These are phyloP conservation scores for Pisolithus marmoratus DNA, from an alignment of 768 basidiomycete genomes.

Conservation along the genomic window DNA sequence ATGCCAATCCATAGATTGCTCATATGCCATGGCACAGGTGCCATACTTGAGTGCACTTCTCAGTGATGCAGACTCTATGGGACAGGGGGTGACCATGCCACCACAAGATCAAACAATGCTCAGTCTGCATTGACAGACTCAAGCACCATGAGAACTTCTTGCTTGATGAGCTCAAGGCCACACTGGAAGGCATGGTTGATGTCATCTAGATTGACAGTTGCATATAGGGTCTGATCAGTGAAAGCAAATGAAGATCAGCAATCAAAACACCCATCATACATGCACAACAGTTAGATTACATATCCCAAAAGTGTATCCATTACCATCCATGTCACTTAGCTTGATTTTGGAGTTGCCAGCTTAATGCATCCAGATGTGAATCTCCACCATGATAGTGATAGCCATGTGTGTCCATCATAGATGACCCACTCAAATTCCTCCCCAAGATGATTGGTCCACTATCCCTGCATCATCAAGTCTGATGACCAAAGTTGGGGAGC, in stretches of 20 bases:
- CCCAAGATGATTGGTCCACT: conserved; percentile 20
- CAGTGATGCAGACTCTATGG: too few relatives aligned
- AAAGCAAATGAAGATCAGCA: not conserved
- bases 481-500: not conserved
- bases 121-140: too few relatives aligned
- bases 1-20: too few relatives aligned
- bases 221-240: not conserved
- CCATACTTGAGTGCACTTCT: too few relatives aligned
- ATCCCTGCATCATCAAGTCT: not conserved
- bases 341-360: not conserved
- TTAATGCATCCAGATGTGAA: not conserved
- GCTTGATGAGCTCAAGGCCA: not conserved
- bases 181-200: not conserved
- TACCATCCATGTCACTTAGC: not conserved
- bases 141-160: too few relatives aligned
- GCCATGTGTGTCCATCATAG: not conserved
- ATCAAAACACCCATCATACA: not conserved
- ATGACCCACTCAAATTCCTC: conserved; percentile 5
- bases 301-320: not conserved
- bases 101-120: too few relatives aligned
- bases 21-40: too few relatives aligned
- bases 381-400: not conserved
- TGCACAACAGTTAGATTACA: not conserved
- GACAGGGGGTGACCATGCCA: too few relatives aligned
- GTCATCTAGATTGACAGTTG: not conserved